phyloP scores from a whole-genome alignment of 2,329 filamentous ascomycete species.

The Plectosphaerella sp. region DNA sequence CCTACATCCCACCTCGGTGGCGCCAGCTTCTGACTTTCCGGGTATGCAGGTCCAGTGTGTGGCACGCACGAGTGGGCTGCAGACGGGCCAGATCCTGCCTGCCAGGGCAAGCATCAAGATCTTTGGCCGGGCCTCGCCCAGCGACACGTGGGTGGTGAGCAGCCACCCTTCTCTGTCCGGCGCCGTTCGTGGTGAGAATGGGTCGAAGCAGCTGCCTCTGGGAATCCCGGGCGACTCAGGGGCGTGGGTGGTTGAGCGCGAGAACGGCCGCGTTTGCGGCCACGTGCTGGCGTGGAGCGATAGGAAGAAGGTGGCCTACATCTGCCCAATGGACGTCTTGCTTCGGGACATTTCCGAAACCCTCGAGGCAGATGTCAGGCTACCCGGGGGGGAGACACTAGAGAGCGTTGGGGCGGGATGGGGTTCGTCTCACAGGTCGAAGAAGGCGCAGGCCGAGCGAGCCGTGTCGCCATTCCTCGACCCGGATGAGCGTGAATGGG shows the following conservation, averaged over 20 bases:
- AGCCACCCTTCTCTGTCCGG: slow-evolving; percentile 25
- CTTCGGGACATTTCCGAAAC: slow-evolving; percentile 81
- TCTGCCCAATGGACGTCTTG: slow-evolving; percentile 90
- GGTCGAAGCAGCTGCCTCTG: slow-evolving; percentile 31
- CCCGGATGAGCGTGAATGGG: slow-evolving; percentile 19
- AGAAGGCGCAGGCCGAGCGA: slow-evolving; percentile 3
- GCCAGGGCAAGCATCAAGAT: slow-evolving; percentile 83
- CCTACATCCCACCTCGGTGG: slow-evolving; percentile 54
- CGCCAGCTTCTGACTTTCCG: slow-evolving; percentile 57
- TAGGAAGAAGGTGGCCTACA: slow-evolving; percentile 78
- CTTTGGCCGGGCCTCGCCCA: slow-evolving; percentile 76
- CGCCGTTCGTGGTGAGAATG: slow-evolving; percentile 4
- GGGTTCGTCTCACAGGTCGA: slow-evolving; percentile 2
- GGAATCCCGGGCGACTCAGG: slow-evolving; percentile 85
- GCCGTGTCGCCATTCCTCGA: slow-evolving; percentile 10
- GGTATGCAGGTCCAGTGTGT: slow-evolving; percentile 81
- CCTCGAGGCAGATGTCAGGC: slow-evolving; percentile 66
- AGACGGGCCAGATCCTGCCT: slow-evolving; percentile 71
- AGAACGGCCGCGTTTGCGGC: slow-evolving; percentile 75
- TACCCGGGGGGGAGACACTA: slow-evolving; percentile 57
- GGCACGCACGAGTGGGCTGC: slow-evolving; percentile 80
- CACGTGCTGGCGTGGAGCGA: slow-evolving; percentile 87
- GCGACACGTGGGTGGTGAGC: slow-evolving; percentile 61
- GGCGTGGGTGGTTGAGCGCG: slow-evolving; percentile 84
- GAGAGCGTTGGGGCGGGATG: slow-evolving; percentile 20